Evolutionary conservation across 352 stramenopile species (phyloP), one percentile per base, ranked within the genome.

Genomic region (Phytophthora idaei): DNA sequence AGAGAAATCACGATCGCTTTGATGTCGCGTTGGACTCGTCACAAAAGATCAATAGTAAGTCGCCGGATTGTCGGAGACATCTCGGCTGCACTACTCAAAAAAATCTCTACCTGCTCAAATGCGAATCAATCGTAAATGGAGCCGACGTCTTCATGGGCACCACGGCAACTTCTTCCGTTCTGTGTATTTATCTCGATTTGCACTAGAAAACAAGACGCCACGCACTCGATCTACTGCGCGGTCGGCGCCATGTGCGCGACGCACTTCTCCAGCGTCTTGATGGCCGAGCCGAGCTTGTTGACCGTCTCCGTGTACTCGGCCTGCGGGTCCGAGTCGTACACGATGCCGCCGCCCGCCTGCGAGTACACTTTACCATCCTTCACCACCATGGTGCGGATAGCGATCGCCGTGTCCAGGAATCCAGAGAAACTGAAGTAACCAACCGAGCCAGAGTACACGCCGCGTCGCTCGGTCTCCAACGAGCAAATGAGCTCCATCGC

Each of bases 241-340:
- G 53, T 69, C 14, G 64, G 46, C 5, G 72, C 66, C 60, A 89
- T 79, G 74, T 83, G 76, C 17, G 71, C 67, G 9, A 71, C 65
- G 52, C 87, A 92, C 71, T 95, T 94, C 61, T 96, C 87, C 44
- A 96, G 77, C 12, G 89, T 96, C 54, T 90, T 90, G 54, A 96
- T 74, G 5, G 85, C 76, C 60, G 87, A 94, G 42, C 81, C 87
- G 21, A 96, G 68, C 66, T 97, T 97, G 80, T 95, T 97, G 28
- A 97, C 71, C 2, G 90, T 97, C 75, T 97, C 90, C 56, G 90
- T 82, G 78, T 96, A 96, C 80, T 97, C 90, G 42, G 80, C 85
- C 25, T 81, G 71, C 21, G 88, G 85, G 74, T 95, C 84, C 67
- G 90, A 97, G 76, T 97, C 90, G 74, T 92, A 95, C 27, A 97